Conservation (phyloP, 2,329 filamentous ascomycete species). For the Colletotrichum shisoi region DNA sequence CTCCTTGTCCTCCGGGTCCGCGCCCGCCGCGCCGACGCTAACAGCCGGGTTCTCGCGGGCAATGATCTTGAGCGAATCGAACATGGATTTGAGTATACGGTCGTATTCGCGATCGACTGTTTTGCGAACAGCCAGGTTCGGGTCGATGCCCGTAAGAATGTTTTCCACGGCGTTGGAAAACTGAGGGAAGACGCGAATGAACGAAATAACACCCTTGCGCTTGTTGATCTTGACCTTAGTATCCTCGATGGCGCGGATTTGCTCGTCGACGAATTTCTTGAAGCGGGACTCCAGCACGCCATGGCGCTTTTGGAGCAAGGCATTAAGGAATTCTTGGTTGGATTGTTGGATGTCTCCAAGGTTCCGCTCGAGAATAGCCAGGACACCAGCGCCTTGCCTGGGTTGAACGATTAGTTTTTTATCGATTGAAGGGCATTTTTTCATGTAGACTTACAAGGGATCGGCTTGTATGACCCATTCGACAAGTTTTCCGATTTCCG, state of each 20-base stretch:
- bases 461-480: conserved; percentile 85
- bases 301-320: conserved; percentile 80
- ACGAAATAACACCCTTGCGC: conserved; percentile 93
- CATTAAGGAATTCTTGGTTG: conserved; percentile 90
- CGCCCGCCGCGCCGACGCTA: conserved; percentile 53
- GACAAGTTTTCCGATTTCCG: conserved; percentile 78
- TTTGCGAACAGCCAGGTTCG: conserved; percentile 70
- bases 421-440: background rate
- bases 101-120: conserved; percentile 88
- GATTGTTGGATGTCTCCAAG: conserved; percentile 82
- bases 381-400: conserved; percentile 87
- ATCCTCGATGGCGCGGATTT: conserved; percentile 94
- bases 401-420: conserved; percentile 36
- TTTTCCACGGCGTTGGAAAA: conserved; percentile 86
- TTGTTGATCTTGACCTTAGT: conserved; percentile 99
- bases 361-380: conserved; percentile 82
- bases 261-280: conserved; percentile 89
- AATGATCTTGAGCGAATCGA: conserved; percentile 94
- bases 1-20: conserved; percentile 86
- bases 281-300: conserved; percentile 77
- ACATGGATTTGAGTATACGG: conserved; percentile 92
- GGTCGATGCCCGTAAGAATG: conserved; percentile 71
- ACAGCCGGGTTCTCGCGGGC: conserved; percentile 72
- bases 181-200: conserved; percentile 90
- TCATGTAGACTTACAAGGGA: conserved; percentile 70